phyloP scores from a whole-genome alignment of 306 rosid species.

The Hippophae gyantsensis region DNA sequence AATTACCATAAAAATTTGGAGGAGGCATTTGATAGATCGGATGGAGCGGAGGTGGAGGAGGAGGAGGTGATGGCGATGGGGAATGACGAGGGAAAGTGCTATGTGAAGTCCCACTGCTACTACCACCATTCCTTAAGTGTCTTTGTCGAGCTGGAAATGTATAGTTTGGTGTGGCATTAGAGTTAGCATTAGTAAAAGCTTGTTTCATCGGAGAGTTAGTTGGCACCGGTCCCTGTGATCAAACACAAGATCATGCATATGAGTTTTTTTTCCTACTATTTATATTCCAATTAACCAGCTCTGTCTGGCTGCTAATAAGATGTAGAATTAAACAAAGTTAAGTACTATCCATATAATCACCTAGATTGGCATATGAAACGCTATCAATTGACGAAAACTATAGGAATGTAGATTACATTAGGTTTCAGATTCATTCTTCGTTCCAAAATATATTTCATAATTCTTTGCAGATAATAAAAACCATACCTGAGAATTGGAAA shows the following conservation, averaged over 20 bases:
- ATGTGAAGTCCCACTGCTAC: constrained; percentile 24
- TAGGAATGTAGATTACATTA: neutral
- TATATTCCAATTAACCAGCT: neutral
- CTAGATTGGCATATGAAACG: too few relatives aligned
- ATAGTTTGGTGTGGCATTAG: constrained; percentile 34
- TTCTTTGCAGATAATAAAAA: neutral
- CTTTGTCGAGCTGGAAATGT: constrained; percentile 43
- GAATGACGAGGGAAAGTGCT: constrained; percentile 38
- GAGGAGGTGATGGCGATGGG: constrained; percentile 29
- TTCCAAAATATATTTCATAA: neutral
- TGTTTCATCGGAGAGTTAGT: constrained; percentile 36
- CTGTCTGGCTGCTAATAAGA: neutral
- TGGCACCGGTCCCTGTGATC: constrained; percentile 42
- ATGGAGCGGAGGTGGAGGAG: constrained; percentile 25
- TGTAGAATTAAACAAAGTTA: neutral
- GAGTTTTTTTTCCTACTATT: constrained; percentile 1
- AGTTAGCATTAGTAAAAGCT: constrained; percentile 29
- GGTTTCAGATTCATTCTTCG: neutral
- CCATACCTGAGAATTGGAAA: constrained; percentile 51
- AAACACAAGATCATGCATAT: constrained; percentile 22
- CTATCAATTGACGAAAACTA: neutral
- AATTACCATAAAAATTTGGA: constrained; percentile 32
- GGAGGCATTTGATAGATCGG: constrained; percentile 33
- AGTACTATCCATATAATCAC: neutral
- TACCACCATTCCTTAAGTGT: constrained; percentile 37